Base-by-base conservation (phyloP, 2,329 filamentous ascomycete genomes). In the Aspergillus sp. region DNA sequence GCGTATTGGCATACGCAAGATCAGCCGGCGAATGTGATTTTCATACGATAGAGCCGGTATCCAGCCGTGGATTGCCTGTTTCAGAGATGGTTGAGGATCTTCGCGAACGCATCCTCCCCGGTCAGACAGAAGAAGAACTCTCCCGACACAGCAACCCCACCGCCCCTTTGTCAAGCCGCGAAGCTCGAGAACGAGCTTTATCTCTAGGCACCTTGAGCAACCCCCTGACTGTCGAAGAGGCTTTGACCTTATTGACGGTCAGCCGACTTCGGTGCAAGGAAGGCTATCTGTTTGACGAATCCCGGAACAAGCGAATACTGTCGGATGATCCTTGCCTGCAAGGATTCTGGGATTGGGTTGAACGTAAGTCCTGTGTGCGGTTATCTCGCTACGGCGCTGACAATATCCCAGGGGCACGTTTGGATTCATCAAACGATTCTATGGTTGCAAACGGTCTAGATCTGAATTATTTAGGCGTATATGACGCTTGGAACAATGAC, bases 401-500 rank as follows among this genome's bases (percentile, higher is more conserved):
- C 48, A n/a, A 16, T 9, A 14, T 17, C n/a, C 11, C 53, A 76
- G 73, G 69, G 45, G 70, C 75, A 30, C 69, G 68, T 22, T 57
- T 56, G 13, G 67, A 72, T 45, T 73, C 74, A 35, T 60, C 72
- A 40, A 72, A 76, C 30, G 73, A 78, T 30, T 77, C 77, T 7
- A 84, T 86, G 80, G 73, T 82, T 10, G 73, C 78, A 20, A 77
- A 79, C 45, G 74, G 74, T 1, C 67, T 85, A 14, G 84, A 86
- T 61, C 65, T 86, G 48, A 84, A 81, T 60, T 86, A 82, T 61
- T 65, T 86, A 17, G 84, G 84, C 2, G 76, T 87, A 10, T 75
- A 75, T 54, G 77, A 76, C 36, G 75, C 86, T 13, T 86, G 82
- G 82, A 79, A 75, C 45, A 79, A 81, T 58, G 78, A 79, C 42